Evolutionary conservation across 495 filamentous ascomycete genomes (phyloP), one percentile per base, ranked within the genome.

Genomic region (Xylaria acuta): DNA sequence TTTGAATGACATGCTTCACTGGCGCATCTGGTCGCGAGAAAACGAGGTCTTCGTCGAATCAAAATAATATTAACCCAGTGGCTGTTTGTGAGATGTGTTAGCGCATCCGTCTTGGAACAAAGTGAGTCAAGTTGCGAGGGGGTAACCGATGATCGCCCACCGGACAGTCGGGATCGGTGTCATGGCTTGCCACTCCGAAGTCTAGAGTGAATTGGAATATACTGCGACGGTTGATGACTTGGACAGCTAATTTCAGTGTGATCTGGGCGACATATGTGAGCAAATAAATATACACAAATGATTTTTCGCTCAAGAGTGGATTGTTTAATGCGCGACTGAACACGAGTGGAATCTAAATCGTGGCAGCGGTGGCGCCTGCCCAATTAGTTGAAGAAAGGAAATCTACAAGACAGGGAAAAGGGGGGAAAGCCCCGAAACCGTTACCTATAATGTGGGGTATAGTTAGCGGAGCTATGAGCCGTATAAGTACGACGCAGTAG

Each of bases 41-140:
- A 40, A 90, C 83, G 53, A 94, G 90, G 78, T 93, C 92, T 74
- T 87, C 85, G 51, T 88, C 85, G 81, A 94, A 94, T 71, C 73
- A 75, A n/a, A 69, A 73, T 6, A 75, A 74, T 36, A 77, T 77
- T 7, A 74, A 41, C 3, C 72, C 72, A 14, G 72, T 74, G 43
- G 67, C 63, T 64, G 18, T 64, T 41, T 14, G 62, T 27, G 16
- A 25, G 38, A 25, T 22, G 38, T 41, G n/a, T 64, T 18, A 64
- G 62, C 6, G 36, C 56, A 34, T 34, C 16, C 5, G 56, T 59
- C 30, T 59, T 36, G 32, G 30, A 18, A 20, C n/a, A 34, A 8
- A 36, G 30, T 59, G 27, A 30, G 27, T 58, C 1, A 32, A 36
- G 12, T n/a, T 18, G 12, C 32, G 56, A n/a, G 16, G 56, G 27